phyloP scores from a whole-genome alignment of 2,329 filamentous ascomycete species.

The Curvularia verruculosa region DNA sequence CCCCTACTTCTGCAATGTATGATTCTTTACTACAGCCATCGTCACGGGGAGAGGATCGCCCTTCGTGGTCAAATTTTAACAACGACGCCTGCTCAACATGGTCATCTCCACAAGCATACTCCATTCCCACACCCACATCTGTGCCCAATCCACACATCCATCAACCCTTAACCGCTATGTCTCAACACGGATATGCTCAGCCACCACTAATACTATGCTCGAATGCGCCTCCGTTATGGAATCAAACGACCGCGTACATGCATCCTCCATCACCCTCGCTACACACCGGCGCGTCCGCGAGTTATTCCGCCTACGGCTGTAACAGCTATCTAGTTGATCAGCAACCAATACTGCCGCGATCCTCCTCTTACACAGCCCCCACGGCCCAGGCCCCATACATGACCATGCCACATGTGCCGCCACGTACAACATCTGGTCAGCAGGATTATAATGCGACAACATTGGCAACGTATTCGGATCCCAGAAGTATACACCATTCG shows the following conservation, averaged over 20 bases:
- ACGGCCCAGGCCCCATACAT: constrained; percentile 18
- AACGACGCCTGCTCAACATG: constrained; percentile 29
- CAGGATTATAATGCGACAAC: constrained; percentile 14
- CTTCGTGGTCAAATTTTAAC: constrained; percentile 32
- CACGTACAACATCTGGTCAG: constrained; percentile 18
- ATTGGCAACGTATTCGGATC: constrained; percentile 27
- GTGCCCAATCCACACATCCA: constrained; percentile 13
- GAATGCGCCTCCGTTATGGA: constrained; percentile 22
- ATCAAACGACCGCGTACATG: constrained; percentile 28
- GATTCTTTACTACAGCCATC: constrained; percentile 25
- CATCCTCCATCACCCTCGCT: constrained; percentile 21
- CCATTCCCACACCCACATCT: constrained; percentile 12
- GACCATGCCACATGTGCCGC: constrained; percentile 11
- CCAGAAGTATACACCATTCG: constrained; percentile 23
- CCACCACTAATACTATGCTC: constrained; percentile 20
- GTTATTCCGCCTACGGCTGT: constrained; percentile 17
- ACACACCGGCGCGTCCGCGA: constrained; percentile 20
- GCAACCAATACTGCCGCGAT: constrained; percentile 22
- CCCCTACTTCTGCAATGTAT: constrained; percentile 22
- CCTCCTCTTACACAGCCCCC: constrained; percentile 23
- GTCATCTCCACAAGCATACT: constrained; percentile 33
- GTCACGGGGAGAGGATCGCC: constrained; percentile 25
- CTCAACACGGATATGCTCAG: constrained; percentile 17
- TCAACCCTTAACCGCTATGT: constrained; percentile 14
- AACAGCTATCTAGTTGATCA: constrained; percentile 22